Base-by-base conservation (phyloP, 106 monocot species). In the Vanilla planifolia region DNA sequence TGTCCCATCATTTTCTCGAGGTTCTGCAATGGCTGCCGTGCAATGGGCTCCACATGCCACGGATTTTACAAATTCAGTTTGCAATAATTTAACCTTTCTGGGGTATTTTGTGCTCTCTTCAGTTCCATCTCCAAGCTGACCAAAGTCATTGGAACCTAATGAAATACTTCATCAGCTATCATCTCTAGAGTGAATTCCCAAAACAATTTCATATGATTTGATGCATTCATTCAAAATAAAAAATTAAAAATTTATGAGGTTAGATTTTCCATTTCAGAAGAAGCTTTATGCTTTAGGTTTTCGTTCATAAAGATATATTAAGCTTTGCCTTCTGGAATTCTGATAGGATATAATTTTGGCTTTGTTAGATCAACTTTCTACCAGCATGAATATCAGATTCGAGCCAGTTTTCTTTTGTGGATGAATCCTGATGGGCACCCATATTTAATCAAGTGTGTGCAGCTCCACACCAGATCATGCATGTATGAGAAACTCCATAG, bases 41-140 rank as follows among this genome's bases (percentile, higher is more conserved):
- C 90, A 91, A 64, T 91, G 85, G 48, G 90, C 90, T 67, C 91
- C 96, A 73, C 96, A 98, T 53, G 91, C 76, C 35, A 98, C 91
- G 65, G 75, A 84, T 70, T 79, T 88, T 51, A 91, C 96, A 77
- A 74, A 77, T 60, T 98, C 91, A 43, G 72, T 62, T 43, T 91
- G 58, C 72, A 91, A 50, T 29, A 60, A 59, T 8, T 85, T 88
- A 20, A 98, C 96, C 63, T 79, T 88, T 60, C 64, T 82, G 0
- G 85, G 90, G 11, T 80, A 67, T 37, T 91, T 88, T 17, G 67
- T 63, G 55, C 79, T 80, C 46, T 81, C 79, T 63, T 98, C 96
- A 22, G 91, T 88, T 59, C 96, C 96, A 77, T 98, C 96, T 39
- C 91, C 96, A 63, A 98, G 64, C 64, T 98, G 87, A 26, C 91